Percentiles rank a stretch among this genome's conserved stretches.
These are phyloP conservation scores for Russula sp. DNA, from an alignment of 768 basidiomycete genomes.

Conservation along the genomic window DNA sequence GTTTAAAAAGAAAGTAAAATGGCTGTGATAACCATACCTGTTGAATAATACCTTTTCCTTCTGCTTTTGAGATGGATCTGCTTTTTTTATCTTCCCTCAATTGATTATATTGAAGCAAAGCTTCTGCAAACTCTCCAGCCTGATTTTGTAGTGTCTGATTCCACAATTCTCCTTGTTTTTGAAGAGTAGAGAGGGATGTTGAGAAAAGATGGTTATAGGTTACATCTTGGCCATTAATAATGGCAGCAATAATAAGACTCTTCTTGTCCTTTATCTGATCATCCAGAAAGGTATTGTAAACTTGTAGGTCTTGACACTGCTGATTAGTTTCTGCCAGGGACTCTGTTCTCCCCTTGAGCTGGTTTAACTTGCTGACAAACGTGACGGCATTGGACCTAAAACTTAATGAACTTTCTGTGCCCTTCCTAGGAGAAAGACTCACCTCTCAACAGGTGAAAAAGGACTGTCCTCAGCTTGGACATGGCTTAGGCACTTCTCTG, in stretches of 20 bases:
- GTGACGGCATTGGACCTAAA: background rate
- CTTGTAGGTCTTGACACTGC: constrained; percentile 2
- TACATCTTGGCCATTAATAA: background rate
- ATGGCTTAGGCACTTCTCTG: background rate
- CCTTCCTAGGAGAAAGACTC: background rate
- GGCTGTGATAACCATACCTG: background rate
- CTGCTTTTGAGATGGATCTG: background rate
- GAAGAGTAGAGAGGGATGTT: background rate
- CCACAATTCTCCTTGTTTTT: background rate
- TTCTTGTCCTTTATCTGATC: constrained; percentile 1
- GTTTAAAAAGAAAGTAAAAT: background rate
- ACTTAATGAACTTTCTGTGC: background rate
- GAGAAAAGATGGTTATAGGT: background rate
- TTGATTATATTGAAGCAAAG: constrained; percentile 3
- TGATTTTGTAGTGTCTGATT: constrained; percentile 2
- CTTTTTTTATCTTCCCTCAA: background rate
- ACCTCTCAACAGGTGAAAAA: background rate
- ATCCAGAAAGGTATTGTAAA: background rate
- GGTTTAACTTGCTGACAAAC: background rate
- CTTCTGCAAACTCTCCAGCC: constrained; percentile 1
- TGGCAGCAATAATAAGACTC: constrained; percentile 3
- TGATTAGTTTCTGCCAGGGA: constrained; percentile 1
- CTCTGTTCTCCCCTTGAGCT: background rate
- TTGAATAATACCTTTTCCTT: background rate
- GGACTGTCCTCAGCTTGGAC: background rate